Percentiles rank a stretch among this genome's conserved stretches.
These are phyloP conservation scores for Podospora sp. DNA, from an alignment of 495 filamentous ascomycete species.

Conservation along the genomic window DNA sequence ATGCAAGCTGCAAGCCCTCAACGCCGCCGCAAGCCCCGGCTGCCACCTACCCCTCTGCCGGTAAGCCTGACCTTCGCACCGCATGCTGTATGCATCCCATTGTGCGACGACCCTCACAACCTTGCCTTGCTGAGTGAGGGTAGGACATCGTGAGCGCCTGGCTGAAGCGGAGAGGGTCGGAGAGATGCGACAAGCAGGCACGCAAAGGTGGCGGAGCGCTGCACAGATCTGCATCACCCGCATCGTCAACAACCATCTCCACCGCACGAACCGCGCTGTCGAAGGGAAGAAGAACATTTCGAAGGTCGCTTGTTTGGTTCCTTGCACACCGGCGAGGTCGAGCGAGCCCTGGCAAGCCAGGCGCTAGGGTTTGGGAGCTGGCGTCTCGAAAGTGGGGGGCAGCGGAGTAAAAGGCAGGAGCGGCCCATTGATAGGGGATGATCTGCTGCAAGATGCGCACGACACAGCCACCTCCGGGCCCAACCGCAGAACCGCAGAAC, in stretches of 20 bases:
- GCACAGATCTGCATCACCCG: slow-evolving; percentile 19
- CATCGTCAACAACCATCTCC: background rate
- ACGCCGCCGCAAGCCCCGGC: slow-evolving; percentile 9
- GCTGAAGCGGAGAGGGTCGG: slow-evolving; percentile 18
- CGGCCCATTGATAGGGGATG: background rate
- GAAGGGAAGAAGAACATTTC: slow-evolving; percentile 11
- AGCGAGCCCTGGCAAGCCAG: background rate
- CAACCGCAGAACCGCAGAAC: slow-evolving; percentile 12
- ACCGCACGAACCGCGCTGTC: background rate
- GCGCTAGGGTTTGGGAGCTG: background rate
- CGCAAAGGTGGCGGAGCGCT: slow-evolving; percentile 16
- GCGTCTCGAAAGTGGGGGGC: slow-evolving; percentile 18
- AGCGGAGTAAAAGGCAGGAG: slow-evolving; percentile 4
- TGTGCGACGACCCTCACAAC: background rate
- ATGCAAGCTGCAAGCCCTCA: background rate
- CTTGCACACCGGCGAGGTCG: slow-evolving; percentile 7
- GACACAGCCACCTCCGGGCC: slow-evolving; percentile 22
- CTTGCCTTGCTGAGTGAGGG: background rate
- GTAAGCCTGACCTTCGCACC: background rate
- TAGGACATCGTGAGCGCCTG: slow-evolving; percentile 8
- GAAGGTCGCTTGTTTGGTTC: slow-evolving; percentile 10
- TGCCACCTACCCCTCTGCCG: slow-evolving; percentile 10
- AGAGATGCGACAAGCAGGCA: slow-evolving; percentile 21
- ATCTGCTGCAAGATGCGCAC: slow-evolving; percentile 18
- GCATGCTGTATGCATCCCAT: background rate